Conservation (phyloP, 768 basidiomycete species). For the Mrakia gelida region DNA sequence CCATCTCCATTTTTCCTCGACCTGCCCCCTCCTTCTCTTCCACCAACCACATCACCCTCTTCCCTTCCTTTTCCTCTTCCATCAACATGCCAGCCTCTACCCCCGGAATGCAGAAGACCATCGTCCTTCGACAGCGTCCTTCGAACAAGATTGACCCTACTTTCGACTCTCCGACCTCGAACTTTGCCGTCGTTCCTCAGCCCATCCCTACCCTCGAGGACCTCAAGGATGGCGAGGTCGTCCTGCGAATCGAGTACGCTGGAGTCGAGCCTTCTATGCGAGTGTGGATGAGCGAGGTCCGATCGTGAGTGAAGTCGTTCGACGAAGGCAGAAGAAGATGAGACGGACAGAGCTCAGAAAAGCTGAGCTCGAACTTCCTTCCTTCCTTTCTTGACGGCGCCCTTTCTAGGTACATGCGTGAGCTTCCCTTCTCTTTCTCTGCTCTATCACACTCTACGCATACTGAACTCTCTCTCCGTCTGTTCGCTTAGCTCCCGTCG, state of each 20-base stretch:
- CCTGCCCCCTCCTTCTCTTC: no score
- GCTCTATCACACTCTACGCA: not conserved
- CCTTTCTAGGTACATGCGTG: conserved; percentile 51
- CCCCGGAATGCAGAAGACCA: not conserved
- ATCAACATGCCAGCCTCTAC: not conserved
- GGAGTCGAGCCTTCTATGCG: conserved; percentile 87
- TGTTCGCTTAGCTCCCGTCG: conserved; percentile 39
- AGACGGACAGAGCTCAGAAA: not conserved
- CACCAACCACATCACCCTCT: no score
- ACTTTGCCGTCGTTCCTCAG: conserved; percentile 24
- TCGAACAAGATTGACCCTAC: not conserved
- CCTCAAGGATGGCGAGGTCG: conserved; percentile 51
- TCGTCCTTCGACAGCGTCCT: conserved; percentile 14
- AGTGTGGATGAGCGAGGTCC: conserved; percentile 63
- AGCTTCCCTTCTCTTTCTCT: conserved; percentile 48
- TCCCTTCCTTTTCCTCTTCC: no score
- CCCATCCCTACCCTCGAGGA: conserved; percentile 35
- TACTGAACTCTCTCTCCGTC: conserved; percentile 32
- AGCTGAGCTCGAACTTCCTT: not conserved
- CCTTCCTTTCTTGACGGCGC: not conserved
- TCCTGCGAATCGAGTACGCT: conserved; percentile 74
- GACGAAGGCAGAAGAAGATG: no score
- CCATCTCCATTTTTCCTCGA: no score
- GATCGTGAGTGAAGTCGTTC: conserved; percentile 39
- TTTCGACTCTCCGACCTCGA: conserved; percentile 26